These are phyloP conservation scores for Phytophthora capsici DNA, from an alignment of 352 stramenopile species.

Conservation along the genomic window DNA sequence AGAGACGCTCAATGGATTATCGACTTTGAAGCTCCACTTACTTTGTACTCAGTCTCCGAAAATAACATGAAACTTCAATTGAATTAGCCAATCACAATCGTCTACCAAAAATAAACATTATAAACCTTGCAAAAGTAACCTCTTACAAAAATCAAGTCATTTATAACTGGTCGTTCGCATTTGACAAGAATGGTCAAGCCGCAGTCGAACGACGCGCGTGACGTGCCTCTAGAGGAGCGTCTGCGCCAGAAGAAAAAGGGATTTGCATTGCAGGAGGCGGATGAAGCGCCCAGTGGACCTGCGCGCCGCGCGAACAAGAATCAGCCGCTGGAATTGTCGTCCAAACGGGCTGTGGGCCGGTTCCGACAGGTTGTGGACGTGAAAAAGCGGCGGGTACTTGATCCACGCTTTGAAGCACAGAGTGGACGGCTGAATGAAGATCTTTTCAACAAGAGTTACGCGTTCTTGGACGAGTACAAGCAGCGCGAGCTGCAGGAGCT, in stretches of 20 bases:
- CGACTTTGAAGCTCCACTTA: constrained; percentile 41
- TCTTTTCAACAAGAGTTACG: constrained; percentile 88
- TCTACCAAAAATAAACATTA: background rate
- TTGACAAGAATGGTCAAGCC: background rate
- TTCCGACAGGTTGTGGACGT: constrained; percentile 86
- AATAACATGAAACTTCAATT: background rate
- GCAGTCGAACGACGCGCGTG: constrained; percentile 37
- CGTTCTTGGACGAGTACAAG: constrained; percentile 91
- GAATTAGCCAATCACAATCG: background rate
- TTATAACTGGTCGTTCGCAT: constrained; percentile 13
- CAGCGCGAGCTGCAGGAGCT: constrained; percentile 86
- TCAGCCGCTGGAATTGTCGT: constrained; percentile 84
- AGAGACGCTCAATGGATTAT: constrained; percentile 33
- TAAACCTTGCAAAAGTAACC: background rate
- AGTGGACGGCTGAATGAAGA: constrained; percentile 90
- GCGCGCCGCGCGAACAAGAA: constrained; percentile 77
- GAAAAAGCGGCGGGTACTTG: constrained; percentile 70
- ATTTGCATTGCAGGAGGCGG: constrained; percentile 48
- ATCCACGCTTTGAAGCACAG: constrained; percentile 90
- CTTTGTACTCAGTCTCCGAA: no score
- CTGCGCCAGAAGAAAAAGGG: constrained; percentile 82
- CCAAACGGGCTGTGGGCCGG: constrained; percentile 81
- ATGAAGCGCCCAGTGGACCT: constrained; percentile 7
- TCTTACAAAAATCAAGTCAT: background rate
- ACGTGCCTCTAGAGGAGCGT: constrained; percentile 82